These are phyloP conservation scores for Gossypium anomalum DNA, from an alignment of 345 rosid genomes.

Conservation along the genomic window DNA sequence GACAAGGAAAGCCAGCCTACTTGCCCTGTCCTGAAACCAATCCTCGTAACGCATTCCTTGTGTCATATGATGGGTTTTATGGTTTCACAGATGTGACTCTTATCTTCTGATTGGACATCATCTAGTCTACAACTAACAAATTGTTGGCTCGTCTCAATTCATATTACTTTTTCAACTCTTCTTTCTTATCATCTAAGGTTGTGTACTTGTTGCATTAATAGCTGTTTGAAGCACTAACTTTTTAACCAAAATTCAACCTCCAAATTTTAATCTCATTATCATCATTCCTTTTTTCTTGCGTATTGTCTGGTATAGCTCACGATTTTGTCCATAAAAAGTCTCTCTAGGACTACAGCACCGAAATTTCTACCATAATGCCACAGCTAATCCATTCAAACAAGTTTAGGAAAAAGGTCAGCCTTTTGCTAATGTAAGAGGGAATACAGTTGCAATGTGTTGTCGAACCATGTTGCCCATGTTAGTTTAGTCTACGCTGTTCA, in stretches of 20 bases:
- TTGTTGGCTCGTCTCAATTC: conserved; percentile 8
- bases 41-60: neutral
- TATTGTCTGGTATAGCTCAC: too few relatives aligned
- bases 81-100: neutral
- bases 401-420: neutral
- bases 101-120: neutral
- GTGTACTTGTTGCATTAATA: conserved; percentile 8
- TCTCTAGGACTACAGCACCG: neutral
- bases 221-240: neutral
- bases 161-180: neutral
- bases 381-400: neutral
- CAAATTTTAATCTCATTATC: neutral
- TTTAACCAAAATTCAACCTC: neutral
- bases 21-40: neutral
- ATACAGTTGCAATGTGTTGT: neutral
- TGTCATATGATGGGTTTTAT: neutral
- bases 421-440: neutral
- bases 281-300: neutral
- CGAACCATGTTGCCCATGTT: conserved; percentile 19
- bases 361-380: neutral
- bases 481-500: conserved; percentile 11
- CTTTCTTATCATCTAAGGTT: conserved; percentile 15
- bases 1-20: conserved; percentile 26
- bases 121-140: conserved; percentile 13
- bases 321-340: too few relatives aligned